Conservation (phyloP, 2,329 filamentous ascomycete genomes). For the Metarhizium humberi region DNA sequence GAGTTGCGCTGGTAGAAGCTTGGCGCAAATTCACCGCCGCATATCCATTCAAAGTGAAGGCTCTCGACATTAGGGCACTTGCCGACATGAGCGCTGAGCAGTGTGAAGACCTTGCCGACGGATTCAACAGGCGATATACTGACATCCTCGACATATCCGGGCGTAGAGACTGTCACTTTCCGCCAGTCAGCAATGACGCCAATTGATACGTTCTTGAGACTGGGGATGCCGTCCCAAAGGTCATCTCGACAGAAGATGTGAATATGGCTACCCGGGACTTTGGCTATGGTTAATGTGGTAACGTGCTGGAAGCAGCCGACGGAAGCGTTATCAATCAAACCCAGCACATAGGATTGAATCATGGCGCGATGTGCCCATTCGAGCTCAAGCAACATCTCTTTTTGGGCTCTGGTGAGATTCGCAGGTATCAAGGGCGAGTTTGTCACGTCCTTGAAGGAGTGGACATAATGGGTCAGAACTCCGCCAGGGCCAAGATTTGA, state of each 20-base stretch:
- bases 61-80: conserved; percentile 40
- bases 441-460: conserved; percentile 1
- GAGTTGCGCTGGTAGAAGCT: conserved; percentile 53
- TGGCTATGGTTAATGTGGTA: conserved; percentile 52
- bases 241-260: conserved; percentile 43
- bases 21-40: conserved; percentile 57
- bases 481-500: background rate
- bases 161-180: conserved; percentile 41
- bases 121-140: conserved; percentile 41
- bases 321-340: conserved; percentile 48
- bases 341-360: conserved; percentile 57
- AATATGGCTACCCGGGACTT: conserved; percentile 54
- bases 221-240: conserved; percentile 52
- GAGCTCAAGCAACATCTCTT: conserved; percentile 58
- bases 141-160: conserved; percentile 38
- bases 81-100: conserved; percentile 43
- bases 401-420: conserved; percentile 51
- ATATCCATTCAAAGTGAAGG: conserved; percentile 57
- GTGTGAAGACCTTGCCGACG: conserved; percentile 37
- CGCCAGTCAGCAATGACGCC: conserved; percentile 60
- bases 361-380: conserved; percentile 62
- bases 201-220: conserved; percentile 44
- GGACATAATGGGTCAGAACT: background rate
- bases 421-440: conserved; percentile 37
- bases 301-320: conserved; percentile 41